Base-by-base conservation (phyloP, 1,284 basidiomycete genomes). In the Cutaneotrichosporon curvatum region DNA sequence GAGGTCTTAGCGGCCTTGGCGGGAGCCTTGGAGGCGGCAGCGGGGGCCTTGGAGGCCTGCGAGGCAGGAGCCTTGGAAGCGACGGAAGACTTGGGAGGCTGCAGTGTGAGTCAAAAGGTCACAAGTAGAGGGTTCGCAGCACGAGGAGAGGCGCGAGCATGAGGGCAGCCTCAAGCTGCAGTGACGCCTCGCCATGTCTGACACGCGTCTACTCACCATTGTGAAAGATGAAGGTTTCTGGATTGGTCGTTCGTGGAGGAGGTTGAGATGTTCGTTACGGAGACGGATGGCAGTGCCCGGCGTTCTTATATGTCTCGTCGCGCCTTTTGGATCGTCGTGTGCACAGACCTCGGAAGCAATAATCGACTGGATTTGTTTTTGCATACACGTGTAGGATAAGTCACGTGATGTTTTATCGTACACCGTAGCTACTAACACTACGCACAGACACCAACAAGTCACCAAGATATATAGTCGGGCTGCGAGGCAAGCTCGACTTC, bases 1-100 rank as follows among this genome's bases (percentile, higher is more conserved):
- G 73, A 63, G 75, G 89, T 90, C 80, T 89, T 91, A 21, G 84
- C 84, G 11, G 81, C 82, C 51, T 87, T 87, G 41, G 59, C 57
- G 45, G 62, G 58, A 47, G 68, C 70, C 66, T 73, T 72, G 59
- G 69, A 70, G 48, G 68, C 67, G 53, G 79, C 81, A 50, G 79
- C 61, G 50, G 61, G 63, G 51, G 67, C 65, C 58, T 67, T 67
- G 57, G 63, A 65, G 54, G 67, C 65, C 55, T 65, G 63, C 16
- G 85, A 84, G 42, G 82, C 85, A 51, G 87, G 86, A 30, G 72
- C 73, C 68, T 73, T 74, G 67, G 71, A 69, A 57, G 68, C 68
- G 62, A 65, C 67, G 51, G 64, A 43, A 47, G 67, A 67, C 56
- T 70, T 72, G 64, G 71, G 67, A 55, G 73, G 76, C 47, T 57